Evolutionary conservation across 1,284 basidiomycete genomes (phyloP).

Genomic region (Xerocomus amazonicus): DNA sequence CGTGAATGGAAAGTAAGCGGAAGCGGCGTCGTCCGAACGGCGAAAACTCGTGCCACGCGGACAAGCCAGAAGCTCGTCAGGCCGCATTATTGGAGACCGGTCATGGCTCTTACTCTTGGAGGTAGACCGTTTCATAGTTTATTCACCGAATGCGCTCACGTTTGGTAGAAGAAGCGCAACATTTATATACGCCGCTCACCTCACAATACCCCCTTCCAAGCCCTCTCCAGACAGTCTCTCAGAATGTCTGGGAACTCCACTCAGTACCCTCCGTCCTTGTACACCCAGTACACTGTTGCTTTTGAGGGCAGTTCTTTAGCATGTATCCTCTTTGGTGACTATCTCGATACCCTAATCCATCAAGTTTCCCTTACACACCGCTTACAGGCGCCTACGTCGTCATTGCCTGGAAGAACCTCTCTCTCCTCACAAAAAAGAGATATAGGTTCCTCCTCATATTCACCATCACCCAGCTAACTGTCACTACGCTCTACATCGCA

Average conservation of each 20-base stretch:
- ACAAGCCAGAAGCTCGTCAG: neutral
- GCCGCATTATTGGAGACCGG: too few species aligned
- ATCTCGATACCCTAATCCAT: neutral
- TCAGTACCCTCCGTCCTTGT: slow-evolving; percentile 12
- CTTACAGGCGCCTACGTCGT: slow-evolving; percentile 19
- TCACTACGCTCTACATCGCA: slow-evolving; percentile 22
- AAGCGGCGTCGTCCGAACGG: neutral
- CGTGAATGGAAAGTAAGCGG: neutral
- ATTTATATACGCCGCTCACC: neutral
- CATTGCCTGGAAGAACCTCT: slow-evolving; percentile 14
- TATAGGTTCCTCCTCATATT: slow-evolving; percentile 17
- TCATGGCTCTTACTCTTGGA: too few species aligned
- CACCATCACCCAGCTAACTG: slow-evolving; percentile 12
- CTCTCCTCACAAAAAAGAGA: slow-evolving; percentile 17
- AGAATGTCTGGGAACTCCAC: slow-evolving; percentile 11
- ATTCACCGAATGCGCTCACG: neutral
- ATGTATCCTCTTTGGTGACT: slow-evolving; percentile 6
- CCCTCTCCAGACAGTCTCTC: neutral
- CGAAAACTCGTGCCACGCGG: neutral
- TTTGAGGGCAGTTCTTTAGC: slow-evolving; percentile 19
- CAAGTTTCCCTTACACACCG: neutral
- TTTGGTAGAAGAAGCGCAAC: neutral
- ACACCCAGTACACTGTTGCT: slow-evolving; percentile 15
- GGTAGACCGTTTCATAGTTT: neutral
- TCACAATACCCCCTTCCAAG: neutral